phyloP scores from a whole-genome alignment of 768 basidiomycete genomes.

The Panaeolus cyanescens region DNA sequence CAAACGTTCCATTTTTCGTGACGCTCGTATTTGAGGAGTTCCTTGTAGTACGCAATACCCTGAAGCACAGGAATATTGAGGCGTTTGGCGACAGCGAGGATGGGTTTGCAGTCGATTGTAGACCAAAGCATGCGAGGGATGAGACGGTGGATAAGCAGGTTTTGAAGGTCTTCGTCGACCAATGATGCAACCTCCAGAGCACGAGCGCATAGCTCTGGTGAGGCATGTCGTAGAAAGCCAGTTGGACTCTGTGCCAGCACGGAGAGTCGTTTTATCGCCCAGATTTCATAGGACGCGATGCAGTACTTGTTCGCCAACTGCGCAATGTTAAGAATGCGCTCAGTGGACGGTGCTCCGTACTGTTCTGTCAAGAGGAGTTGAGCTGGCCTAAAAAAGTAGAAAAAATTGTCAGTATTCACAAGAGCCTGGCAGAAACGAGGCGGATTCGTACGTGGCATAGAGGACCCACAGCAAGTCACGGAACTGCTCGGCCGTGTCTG shows the following conservation, averaged over 20 bases:
- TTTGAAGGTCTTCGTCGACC: conserved; percentile 49
- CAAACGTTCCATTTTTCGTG: conserved; percentile 3
- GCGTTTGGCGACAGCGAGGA: conserved; percentile 48
- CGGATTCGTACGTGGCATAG: conserved; percentile 43
- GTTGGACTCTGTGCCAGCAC: conserved; percentile 29
- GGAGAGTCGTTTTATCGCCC: conserved; percentile 44
- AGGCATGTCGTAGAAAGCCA: conserved; percentile 30
- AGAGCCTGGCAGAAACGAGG: background rate
- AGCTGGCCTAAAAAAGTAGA: conserved; percentile 29
- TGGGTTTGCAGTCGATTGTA: conserved; percentile 47
- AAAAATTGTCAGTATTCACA: background rate
- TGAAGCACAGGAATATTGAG: conserved; percentile 36
- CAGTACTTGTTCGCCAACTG: conserved; percentile 50
- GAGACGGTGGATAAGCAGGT: conserved; percentile 48
- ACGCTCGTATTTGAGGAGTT: conserved; percentile 39
- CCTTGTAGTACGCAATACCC: conserved; percentile 58
- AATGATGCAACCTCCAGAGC: conserved; percentile 53
- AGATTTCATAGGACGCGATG: conserved; percentile 43
- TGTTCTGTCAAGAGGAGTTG: conserved; percentile 33
- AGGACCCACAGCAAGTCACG: conserved; percentile 52
- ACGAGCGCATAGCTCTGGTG: conserved; percentile 40
- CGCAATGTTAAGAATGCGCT: conserved; percentile 48
- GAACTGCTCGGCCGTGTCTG: conserved; percentile 45
- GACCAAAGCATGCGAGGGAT: conserved; percentile 58
- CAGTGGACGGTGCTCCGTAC: conserved; percentile 27